Base-by-base conservation (phyloP, 352 stramenopile species). In the Blastocystis sp. region DNA sequence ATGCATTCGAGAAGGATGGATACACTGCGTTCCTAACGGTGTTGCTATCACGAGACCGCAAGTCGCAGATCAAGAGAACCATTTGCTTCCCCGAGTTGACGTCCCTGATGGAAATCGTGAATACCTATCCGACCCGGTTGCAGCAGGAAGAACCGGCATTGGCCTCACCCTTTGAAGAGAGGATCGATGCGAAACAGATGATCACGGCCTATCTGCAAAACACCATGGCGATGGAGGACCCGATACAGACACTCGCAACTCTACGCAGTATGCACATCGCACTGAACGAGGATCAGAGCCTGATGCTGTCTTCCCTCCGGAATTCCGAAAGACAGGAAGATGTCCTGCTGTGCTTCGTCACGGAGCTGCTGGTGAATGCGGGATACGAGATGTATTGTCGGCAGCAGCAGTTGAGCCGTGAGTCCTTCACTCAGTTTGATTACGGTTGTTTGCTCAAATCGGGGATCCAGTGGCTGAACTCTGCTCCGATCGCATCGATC, bases 41-140 rank as follows among this genome's bases (percentile, higher is more conserved):
- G 48, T 23, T 23, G 10, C 34, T 79, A 21, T 79, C 69, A 14
- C 40, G 69, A 21, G 69, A 79, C 60, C 69, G 69, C 2, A 14
- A 5, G n/a, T 1, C 60, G 1, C 69, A 79, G 41, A 79, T 79
- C 45, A 28, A 48, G 23, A 7, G 69, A 4, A 64, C 69, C 2
- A 23, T 79, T 2, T 43, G 17, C 38, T 79, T 79, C 56, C 69
- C 69, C 1, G 69, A 79, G 17, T 23, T 79, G 10, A 38, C 19
- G 11, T 77, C 21, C 19, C 21, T 28, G 19, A 61, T 23, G 69
- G 23, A 23, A 43, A 79, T 34, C 40, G 40, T 62, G 4, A 60
- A 62, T 11, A n/a, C 40, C 34, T 77, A 71, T 40, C 17, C 38
- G 19, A 3, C 28, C 28, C 40, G 4, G 4, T 38, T 38, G 23